Conservation (phyloP, 768 basidiomycete genomes). For the Suillus spraguei region DNA sequence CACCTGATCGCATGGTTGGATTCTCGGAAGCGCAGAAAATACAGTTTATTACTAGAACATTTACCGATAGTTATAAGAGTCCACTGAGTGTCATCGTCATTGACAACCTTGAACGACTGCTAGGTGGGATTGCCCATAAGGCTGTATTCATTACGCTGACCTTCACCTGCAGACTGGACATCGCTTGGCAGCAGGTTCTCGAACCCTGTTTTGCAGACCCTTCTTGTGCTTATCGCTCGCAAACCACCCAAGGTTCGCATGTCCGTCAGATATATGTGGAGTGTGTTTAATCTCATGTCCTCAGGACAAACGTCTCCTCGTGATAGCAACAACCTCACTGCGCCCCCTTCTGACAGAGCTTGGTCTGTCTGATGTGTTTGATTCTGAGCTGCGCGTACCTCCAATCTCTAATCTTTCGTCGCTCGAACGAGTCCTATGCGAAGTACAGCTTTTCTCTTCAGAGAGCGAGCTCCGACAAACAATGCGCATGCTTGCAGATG, state of each 20-base stretch:
- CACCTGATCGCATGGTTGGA: slow-evolving; percentile 97
- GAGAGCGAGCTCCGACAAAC: slow-evolving; percentile 57
- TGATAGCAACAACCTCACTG: slow-evolving; percentile 92
- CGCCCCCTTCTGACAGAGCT: slow-evolving; percentile 85
- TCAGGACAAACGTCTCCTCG: slow-evolving; percentile 87
- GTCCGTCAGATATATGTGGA: background rate
- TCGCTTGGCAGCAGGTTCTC: slow-evolving; percentile 97
- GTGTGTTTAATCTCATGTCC: background rate
- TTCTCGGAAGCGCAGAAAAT: slow-evolving; percentile 94
- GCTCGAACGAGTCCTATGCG: slow-evolving; percentile 76
- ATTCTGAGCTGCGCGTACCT: slow-evolving; percentile 82
- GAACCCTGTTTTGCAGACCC: slow-evolving; percentile 87
- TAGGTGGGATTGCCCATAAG: slow-evolving; percentile 56
- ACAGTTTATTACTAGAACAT: slow-evolving; percentile 86
- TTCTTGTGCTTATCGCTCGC: slow-evolving; percentile 85
- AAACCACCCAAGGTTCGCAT: slow-evolving; percentile 84
- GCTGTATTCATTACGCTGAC: background rate
- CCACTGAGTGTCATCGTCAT: slow-evolving; percentile 95
- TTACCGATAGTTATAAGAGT: slow-evolving; percentile 96
- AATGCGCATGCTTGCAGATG: slow-evolving; percentile 67
- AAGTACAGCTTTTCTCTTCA: slow-evolving; percentile 74
- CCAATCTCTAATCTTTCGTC: slow-evolving; percentile 72
- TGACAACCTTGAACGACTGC: slow-evolving; percentile 89
- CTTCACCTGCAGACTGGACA: slow-evolving; percentile 79
- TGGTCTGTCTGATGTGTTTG: slow-evolving; percentile 88